Evolutionary conservation across 306 rosid species (phyloP).

Genomic region (Vachellia pachyceras): DNA sequence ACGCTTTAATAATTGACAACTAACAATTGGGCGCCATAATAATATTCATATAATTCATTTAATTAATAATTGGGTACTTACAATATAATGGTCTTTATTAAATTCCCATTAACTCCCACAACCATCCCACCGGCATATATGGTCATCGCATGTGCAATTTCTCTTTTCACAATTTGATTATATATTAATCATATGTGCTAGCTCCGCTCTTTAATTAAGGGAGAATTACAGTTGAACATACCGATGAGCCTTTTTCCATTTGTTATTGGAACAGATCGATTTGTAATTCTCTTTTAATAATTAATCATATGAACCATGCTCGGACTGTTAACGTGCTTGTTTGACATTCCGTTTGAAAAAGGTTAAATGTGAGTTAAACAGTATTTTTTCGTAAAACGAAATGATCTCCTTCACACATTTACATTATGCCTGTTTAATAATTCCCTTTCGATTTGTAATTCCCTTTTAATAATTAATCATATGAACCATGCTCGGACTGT

Average conservation of each 20-base stretch:
- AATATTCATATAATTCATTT: slow-evolving; percentile 23
- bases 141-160: slow-evolving; percentile 51
- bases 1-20: slow-evolving; percentile 49
- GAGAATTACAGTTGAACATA: too few species aligned
- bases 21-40: slow-evolving; percentile 51
- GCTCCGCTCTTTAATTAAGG: not conserved
- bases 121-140: slow-evolving; percentile 54
- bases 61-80: slow-evolving; percentile 22
- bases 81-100: slow-evolving; percentile 33
- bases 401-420: too few species aligned
- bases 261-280: too few species aligned
- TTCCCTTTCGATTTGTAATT: too few species aligned
- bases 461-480: not conserved
- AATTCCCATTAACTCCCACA: slow-evolving; percentile 48
- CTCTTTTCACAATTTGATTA: slow-evolving; percentile 23
- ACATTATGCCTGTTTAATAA: too few species aligned
- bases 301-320: too few species aligned
- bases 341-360: too few species aligned
- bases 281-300: too few species aligned
- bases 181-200: slow-evolving; percentile 10
- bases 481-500: not conserved
- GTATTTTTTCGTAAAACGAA: too few species aligned
- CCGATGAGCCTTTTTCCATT: too few species aligned
- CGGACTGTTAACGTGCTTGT: too few species aligned
- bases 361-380: too few species aligned